A percentile compares a stretch with the other conserved stretches of the same genome.
phyloP scores from a whole-genome alignment of 2,329 filamentous ascomycete genomes.

The Davidsoniella virescens region DNA sequence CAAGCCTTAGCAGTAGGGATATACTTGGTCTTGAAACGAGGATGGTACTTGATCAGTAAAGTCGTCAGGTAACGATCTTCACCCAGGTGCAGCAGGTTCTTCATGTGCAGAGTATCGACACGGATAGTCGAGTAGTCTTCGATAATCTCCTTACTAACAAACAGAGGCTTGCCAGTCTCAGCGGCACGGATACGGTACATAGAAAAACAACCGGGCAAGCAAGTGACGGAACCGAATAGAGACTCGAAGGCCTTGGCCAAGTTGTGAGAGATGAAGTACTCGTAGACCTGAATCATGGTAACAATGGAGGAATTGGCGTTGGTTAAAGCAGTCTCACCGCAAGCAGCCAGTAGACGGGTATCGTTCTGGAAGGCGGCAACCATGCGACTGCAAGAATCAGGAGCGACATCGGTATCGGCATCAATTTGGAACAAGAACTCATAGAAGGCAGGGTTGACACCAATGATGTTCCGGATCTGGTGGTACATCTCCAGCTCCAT shows the following conservation, averaged over 20 bases:
- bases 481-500: conserved; percentile 97
- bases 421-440: conserved; percentile 95
- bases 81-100: conserved; percentile 90
- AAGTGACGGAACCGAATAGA: conserved; percentile 92
- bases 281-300: conserved; percentile 99
- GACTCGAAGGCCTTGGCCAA: conserved; percentile 93
- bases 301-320: conserved; percentile 88
- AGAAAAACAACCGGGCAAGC: conserved; percentile 93
- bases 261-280: conserved; percentile 99
- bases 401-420: conserved; percentile 85
- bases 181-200: conserved; percentile 97
- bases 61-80: conserved; percentile 97
- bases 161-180: conserved; percentile 87
- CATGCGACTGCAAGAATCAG: conserved; percentile 81
- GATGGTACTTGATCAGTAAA: conserved; percentile 77
- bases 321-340: conserved; percentile 82
- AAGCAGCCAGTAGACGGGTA: conserved; percentile 81
- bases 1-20: conserved; percentile 82
- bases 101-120: conserved; percentile 96
- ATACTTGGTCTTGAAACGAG: conserved; percentile 97
- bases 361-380: conserved; percentile 83
- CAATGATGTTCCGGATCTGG: conserved; percentile 96
- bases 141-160: conserved; percentile 84
- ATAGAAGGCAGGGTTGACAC: conserved; percentile 96
- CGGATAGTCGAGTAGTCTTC: conserved; percentile 81